Conservation (phyloP, 345 rosid genomes). For the Sonneratia caseolaris region DNA sequence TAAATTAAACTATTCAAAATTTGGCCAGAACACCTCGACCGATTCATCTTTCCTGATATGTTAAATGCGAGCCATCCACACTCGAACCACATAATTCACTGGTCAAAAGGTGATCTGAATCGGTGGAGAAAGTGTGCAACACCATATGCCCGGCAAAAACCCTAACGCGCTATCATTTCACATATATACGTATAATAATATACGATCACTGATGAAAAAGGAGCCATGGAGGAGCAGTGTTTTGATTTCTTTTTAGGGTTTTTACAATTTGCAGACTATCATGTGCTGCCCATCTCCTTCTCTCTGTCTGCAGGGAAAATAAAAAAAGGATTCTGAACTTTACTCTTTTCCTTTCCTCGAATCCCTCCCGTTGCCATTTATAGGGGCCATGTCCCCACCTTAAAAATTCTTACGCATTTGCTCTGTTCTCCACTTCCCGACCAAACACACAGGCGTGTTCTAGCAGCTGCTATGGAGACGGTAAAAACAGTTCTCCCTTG, state of each 20-base stretch:
- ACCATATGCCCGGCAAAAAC: background rate
- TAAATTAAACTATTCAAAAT: too few relatives aligned
- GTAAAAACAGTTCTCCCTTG: background rate
- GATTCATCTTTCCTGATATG: too few relatives aligned
- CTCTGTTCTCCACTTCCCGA: background rate
- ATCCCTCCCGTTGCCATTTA: constrained; percentile 4
- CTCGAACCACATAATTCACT: too few relatives aligned
- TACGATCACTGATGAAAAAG: too few relatives aligned
- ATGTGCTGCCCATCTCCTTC: background rate
- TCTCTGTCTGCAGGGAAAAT: background rate
- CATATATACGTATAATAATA: too few relatives aligned
- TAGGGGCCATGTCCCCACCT: background rate
- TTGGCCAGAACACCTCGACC: too few relatives aligned
- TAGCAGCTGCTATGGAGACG: background rate
- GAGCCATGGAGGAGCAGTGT: too few relatives aligned
- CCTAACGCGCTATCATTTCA: background rate
- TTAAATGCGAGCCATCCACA: too few relatives aligned
- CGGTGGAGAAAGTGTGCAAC: too few relatives aligned
- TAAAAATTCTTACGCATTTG: background rate
- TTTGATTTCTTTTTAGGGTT: background rate
- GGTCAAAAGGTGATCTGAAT: too few relatives aligned
- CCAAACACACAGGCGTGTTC: background rate
- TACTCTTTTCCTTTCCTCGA: background rate
- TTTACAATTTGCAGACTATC: background rate
- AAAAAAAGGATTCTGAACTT: background rate